Conservation (phyloP, 192 early-diverging fungal species). For the Globomyces pollinis-pini region DNA sequence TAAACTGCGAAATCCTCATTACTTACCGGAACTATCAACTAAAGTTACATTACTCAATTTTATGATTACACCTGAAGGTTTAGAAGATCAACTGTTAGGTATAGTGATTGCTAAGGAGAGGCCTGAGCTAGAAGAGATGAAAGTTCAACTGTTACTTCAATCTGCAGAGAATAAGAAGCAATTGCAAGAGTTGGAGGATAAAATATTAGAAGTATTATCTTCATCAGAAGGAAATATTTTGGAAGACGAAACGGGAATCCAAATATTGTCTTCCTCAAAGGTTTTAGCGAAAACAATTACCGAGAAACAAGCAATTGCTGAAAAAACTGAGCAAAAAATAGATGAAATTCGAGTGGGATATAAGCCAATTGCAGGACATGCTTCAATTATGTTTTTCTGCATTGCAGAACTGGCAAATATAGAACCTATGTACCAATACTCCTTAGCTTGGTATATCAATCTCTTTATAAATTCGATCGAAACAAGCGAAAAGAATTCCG, state of each 20-base stretch:
- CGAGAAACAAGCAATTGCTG: slow-evolving; percentile 51
- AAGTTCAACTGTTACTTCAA: slow-evolving; percentile 47
- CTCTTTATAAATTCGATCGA: slow-evolving; percentile 45
- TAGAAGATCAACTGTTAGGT: slow-evolving; percentile 55
- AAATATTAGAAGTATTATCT: slow-evolving; percentile 54
- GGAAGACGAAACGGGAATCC: slow-evolving; percentile 59
- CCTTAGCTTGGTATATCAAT: slow-evolving; percentile 55
- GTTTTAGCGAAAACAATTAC: slow-evolving; percentile 50
- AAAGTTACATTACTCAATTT: slow-evolving; percentile 55
- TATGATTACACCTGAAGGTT: slow-evolving; percentile 58
- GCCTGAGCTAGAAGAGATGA: slow-evolving; percentile 56
- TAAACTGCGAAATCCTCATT: slow-evolving; percentile 53
- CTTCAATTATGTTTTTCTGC: slow-evolving; percentile 51
- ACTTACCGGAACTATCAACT: slow-evolving; percentile 52
- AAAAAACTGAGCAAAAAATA: slow-evolving; percentile 53
- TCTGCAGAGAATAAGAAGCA: slow-evolving; percentile 58
- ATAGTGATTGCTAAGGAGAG: slow-evolving; percentile 59
- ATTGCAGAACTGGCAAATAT: slow-evolving; percentile 57
- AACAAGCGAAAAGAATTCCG: slow-evolving; percentile 50
- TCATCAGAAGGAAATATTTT: slow-evolving; percentile 53
- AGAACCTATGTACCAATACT: slow-evolving; percentile 61
- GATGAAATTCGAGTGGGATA: slow-evolving; percentile 56
- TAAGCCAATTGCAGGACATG: slow-evolving; percentile 47
- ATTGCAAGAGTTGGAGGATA: slow-evolving; percentile 52
- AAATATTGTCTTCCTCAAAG: slow-evolving; percentile 54